These are phyloP conservation scores for Nakazawaea holstii DNA, from an alignment of 805 yeast genomes.

Conservation along the genomic window DNA sequence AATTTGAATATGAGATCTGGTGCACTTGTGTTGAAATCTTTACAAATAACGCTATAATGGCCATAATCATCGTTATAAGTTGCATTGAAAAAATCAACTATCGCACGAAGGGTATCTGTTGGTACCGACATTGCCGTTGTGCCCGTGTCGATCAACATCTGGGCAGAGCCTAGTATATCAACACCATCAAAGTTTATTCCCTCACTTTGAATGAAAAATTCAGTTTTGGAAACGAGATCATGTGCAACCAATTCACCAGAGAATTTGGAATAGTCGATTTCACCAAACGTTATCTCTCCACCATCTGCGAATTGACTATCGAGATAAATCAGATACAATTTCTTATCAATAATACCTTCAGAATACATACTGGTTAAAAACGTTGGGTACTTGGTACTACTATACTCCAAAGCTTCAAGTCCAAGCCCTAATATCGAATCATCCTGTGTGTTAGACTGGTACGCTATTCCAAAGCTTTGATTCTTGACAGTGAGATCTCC, in stretches of 20 bases:
- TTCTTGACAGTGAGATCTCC: slow-evolving; percentile 11
- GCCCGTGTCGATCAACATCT: slow-evolving; percentile 14
- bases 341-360: slow-evolving; percentile 22
- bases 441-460: slow-evolving; percentile 8
- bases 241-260: slow-evolving; percentile 14
- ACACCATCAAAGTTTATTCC: slow-evolving; percentile 10
- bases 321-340: slow-evolving; percentile 24
- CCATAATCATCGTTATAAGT: slow-evolving; percentile 7
- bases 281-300: slow-evolving; percentile 27
- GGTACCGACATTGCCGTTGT: slow-evolving; percentile 12
- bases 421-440: slow-evolving; percentile 19
- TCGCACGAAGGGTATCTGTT: slow-evolving; percentile 10
- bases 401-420: not conserved
- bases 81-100: slow-evolving; percentile 1
- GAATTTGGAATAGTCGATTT: slow-evolving; percentile 24
- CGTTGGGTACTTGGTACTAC: slow-evolving; percentile 13
- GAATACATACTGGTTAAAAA: slow-evolving; percentile 19
- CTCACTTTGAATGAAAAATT: slow-evolving; percentile 16
- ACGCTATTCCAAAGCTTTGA: slow-evolving; percentile 18
- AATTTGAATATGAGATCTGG: slow-evolving; percentile 9
- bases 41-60: slow-evolving; percentile 5
- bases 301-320: slow-evolving; percentile 14
- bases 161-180: slow-evolving; percentile 4
- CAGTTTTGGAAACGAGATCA: slow-evolving; percentile 10
- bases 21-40: slow-evolving; percentile 12